Percentiles rank a stretch among this genome's conserved stretches.
Evolutionary conservation across 2,329 filamentous ascomycete species (phyloP).

Genomic region (Trichoderma oligosporum): DNA sequence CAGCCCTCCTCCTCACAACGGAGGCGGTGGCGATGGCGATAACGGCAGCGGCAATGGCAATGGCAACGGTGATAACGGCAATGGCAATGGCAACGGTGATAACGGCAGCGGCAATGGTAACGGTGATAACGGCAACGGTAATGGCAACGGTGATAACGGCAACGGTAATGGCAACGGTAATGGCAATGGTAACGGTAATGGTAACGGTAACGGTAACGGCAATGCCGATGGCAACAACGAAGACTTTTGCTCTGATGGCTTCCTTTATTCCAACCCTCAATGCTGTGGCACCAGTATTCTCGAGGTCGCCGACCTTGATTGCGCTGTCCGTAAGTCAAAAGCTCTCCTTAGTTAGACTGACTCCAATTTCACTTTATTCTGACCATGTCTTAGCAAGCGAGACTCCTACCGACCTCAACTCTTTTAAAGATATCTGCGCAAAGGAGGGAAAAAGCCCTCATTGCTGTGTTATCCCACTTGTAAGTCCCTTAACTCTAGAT

Average conservation of each 20-base stretch:
- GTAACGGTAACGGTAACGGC: not conserved
- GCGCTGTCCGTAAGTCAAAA: slow-evolving; percentile 7
- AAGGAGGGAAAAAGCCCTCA: not conserved
- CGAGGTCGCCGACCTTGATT: slow-evolving; percentile 1
- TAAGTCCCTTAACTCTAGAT: not conserved
- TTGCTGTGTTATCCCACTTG: slow-evolving; percentile 15
- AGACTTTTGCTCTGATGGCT: not conserved
- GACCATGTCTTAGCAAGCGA: not conserved
- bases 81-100: not conserved
- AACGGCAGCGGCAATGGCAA: not conserved
- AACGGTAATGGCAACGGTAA: not conserved
- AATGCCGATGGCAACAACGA: too few species aligned
- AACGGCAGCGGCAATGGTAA: not conserved
- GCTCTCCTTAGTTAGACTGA: not conserved
- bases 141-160: not conserved
- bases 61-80: not conserved
- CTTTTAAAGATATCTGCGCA: not conserved
- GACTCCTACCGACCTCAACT: fast-evolving
- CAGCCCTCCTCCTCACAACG: not conserved
- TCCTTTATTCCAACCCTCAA: not conserved
- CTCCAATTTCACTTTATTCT: too few species aligned
- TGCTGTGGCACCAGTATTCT: slow-evolving; percentile 15
- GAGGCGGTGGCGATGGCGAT: not conserved
- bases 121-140: not conserved
- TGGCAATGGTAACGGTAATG: not conserved